Evolutionary conservation across 2,329 filamentous ascomycete species (phyloP).

Genomic region (Fusarium zealandicum): DNA sequence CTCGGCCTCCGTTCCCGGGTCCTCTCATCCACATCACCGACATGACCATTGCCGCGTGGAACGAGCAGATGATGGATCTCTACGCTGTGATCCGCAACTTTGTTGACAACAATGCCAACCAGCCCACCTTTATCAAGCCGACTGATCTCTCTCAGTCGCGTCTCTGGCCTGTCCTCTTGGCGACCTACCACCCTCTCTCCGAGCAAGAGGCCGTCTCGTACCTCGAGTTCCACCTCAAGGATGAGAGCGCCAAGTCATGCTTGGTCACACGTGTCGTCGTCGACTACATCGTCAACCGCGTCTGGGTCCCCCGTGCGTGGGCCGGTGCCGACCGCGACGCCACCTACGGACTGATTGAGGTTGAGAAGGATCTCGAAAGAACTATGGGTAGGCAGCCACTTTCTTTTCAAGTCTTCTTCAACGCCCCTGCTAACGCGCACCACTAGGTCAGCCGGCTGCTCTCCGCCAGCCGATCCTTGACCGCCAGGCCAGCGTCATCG

Average conservation of each 20-base stretch:
- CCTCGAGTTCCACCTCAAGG: conserved; percentile 51
- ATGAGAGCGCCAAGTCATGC: conserved; percentile 51
- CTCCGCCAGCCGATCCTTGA: conserved; percentile 51
- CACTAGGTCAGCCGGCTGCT: conserved; percentile 45
- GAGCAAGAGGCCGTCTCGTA: conserved; percentile 51
- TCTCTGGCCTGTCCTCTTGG: conserved; percentile 49
- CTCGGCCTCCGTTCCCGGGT: conserved; percentile 26
- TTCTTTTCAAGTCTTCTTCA: neutral
- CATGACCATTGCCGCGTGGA: conserved; percentile 45
- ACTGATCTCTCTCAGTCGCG: conserved; percentile 41
- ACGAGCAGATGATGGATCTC: conserved; percentile 48
- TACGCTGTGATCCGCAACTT: conserved; percentile 48
- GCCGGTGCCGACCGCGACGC: conserved; percentile 47
- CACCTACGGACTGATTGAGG: conserved; percentile 46
- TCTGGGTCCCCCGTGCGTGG: conserved; percentile 52
- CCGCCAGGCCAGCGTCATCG: conserved; percentile 48
- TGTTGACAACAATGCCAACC: conserved; percentile 46
- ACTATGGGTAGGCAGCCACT: conserved; percentile 43
- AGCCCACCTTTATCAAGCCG: conserved; percentile 42
- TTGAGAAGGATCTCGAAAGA: conserved; percentile 48
- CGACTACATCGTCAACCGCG: conserved; percentile 52
- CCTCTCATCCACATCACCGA: conserved; percentile 49
- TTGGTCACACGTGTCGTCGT: conserved; percentile 53
- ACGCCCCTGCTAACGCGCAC: conserved; percentile 12
- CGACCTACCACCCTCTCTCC: conserved; percentile 49